phyloP scores from a whole-genome alignment of 805 yeast species.

The Cyberlindnera mycetangii region DNA sequence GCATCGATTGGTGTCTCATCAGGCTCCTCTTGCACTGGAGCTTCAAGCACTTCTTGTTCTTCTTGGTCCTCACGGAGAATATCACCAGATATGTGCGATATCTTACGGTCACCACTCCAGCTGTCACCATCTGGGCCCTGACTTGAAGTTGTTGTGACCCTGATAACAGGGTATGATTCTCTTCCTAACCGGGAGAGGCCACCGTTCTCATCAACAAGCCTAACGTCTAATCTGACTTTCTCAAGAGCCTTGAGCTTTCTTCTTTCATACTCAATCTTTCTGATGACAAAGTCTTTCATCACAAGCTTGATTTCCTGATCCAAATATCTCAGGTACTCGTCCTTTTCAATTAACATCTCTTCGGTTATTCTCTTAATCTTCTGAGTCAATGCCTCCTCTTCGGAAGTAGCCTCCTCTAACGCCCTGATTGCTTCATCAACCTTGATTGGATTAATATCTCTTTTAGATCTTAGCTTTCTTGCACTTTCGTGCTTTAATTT shows the following conservation, averaged over 20 bases:
- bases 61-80: constrained; percentile 12
- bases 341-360: constrained; percentile 76
- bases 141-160: constrained; percentile 28
- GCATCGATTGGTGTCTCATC: constrained; percentile 60
- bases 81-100: constrained; percentile 34
- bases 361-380: constrained; percentile 81
- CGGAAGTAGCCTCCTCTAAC: constrained; percentile 71
- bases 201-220: constrained; percentile 72
- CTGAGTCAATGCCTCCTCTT: constrained; percentile 71
- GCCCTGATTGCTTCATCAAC: constrained; percentile 87
- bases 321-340: constrained; percentile 55
- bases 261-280: constrained; percentile 82
- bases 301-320: constrained; percentile 51
- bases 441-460: constrained; percentile 78
- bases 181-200: constrained; percentile 84
- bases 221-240: constrained; percentile 63
- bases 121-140: constrained; percentile 52
- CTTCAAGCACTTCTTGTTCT: constrained; percentile 12
- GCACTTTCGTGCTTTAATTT: constrained; percentile 70
- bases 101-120: constrained; percentile 53
- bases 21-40: constrained; percentile 21
- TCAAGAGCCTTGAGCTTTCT: constrained; percentile 73
- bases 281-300: constrained; percentile 59
- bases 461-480: constrained; percentile 61
- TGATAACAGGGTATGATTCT: constrained; percentile 45